Evolutionary conservation across 208 protist species (phyloP).

Genomic region (Crithidia fasciculata): DNA sequence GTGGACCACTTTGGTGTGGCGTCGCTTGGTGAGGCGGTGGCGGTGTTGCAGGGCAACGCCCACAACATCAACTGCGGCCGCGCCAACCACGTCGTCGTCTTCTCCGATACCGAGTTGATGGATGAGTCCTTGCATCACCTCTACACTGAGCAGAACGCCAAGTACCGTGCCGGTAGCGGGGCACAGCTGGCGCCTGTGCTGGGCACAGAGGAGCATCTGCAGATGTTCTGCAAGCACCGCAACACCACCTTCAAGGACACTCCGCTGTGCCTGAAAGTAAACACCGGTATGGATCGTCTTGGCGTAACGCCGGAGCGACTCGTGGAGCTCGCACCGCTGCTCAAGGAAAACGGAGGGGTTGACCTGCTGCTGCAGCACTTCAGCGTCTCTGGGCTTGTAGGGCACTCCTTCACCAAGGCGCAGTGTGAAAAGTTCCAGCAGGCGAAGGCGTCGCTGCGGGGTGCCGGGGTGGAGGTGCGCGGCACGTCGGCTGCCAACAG

Average conservation of each 20-base stretch:
- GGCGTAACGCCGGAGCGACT: slow-evolving; percentile 45
- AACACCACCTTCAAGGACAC: slow-evolving; percentile 42
- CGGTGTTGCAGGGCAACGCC: slow-evolving; percentile 30
- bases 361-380: slow-evolving; percentile 63
- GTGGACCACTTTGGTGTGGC: slow-evolving; percentile 55
- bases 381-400: slow-evolving; percentile 46
- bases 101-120: slow-evolving; percentile 59
- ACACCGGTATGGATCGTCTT: slow-evolving; percentile 64
- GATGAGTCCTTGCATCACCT: slow-evolving; percentile 43
- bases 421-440: slow-evolving; percentile 49
- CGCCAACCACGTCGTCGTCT: slow-evolving; percentile 39
- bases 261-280: slow-evolving; percentile 55
- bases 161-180: slow-evolving; percentile 25
- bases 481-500: slow-evolving; percentile 57
- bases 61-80: slow-evolving; percentile 25
- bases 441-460: slow-evolving; percentile 34
- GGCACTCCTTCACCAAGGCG: slow-evolving; percentile 42
- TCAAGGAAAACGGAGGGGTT: slow-evolving; percentile 47
- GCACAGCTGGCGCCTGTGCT: slow-evolving; percentile 45
- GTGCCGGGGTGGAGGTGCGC: slow-evolving; percentile 55
- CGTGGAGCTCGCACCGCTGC: slow-evolving; percentile 33
- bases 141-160: slow-evolving; percentile 48
- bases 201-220: slow-evolving; percentile 34
- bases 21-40: slow-evolving; percentile 53
- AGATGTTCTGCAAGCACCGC: slow-evolving; percentile 44